A percentile compares a stretch with the other conserved stretches of the same genome.
phyloP scores from a whole-genome alignment of 2,329 filamentous ascomycete genomes.

The Akanthomyces lecanii region DNA sequence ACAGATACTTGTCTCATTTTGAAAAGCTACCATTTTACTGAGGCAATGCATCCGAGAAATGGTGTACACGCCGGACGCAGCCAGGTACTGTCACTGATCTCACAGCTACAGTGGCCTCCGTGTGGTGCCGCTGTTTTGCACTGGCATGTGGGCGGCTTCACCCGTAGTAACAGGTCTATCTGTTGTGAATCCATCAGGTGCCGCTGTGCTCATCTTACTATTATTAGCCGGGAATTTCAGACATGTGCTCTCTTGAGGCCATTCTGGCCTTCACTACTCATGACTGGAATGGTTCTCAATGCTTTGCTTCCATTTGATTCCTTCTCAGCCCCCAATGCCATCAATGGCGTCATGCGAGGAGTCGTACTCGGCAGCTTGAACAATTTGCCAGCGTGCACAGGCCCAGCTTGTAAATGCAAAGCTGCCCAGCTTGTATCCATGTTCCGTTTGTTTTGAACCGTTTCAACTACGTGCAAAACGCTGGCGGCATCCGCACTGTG shows the following conservation, averaged over 20 bases:
- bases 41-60: neutral
- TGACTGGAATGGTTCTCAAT: conserved; percentile 7
- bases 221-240: neutral
- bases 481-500: conserved; percentile 2
- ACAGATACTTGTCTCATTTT: neutral
- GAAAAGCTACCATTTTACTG: neutral
- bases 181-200: neutral
- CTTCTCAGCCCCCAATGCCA: neutral
- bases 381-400: neutral
- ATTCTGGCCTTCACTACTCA: neutral
- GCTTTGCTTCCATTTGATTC: neutral
- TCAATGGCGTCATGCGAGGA: neutral
- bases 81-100: conserved; percentile 1
- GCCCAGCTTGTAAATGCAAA: neutral
- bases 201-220: conserved; percentile 6
- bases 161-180: conserved; percentile 1
- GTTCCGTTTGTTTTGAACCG: neutral
- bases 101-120: neutral
- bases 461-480: neutral
- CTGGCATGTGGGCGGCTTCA: conserved; percentile 12
- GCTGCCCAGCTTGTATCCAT: neutral
- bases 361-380: neutral
- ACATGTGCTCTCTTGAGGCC: neutral
- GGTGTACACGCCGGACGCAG: neutral
- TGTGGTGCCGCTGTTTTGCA: neutral